Conservation (phyloP, 164 flowering plant genomes). For the Nelumbo lutea region DNA sequence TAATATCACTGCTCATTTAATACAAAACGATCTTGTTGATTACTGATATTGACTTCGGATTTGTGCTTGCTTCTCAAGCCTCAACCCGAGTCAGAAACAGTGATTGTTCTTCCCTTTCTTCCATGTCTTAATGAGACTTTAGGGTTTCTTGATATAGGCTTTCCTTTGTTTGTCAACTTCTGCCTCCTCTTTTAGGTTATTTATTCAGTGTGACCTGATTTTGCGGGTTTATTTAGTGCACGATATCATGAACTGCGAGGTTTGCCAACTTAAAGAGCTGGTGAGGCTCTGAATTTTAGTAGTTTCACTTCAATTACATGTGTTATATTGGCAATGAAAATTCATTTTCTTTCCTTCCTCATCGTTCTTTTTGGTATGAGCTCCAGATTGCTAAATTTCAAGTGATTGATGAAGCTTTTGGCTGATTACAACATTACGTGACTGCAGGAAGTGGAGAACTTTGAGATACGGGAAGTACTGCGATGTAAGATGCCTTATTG, state of each 20-base stretch:
- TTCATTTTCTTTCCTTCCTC: not conserved
- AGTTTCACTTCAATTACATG: not conserved
- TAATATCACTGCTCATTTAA: too few species aligned
- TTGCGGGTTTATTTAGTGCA: conserved; percentile 8
- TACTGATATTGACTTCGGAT: too few species aligned
- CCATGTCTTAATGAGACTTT: not conserved
- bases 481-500: conserved; percentile 53
- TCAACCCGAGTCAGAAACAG: too few species aligned
- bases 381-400: not conserved
- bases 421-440: not conserved
- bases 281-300: conserved; percentile 24
- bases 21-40: too few species aligned
- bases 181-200: conserved; percentile 10
- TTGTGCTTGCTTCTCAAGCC: too few species aligned
- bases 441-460: conserved; percentile 81
- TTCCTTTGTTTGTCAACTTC: not conserved
- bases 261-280: conserved; percentile 86
- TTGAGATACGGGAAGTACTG: conserved; percentile 85
- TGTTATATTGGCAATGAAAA: not conserved
- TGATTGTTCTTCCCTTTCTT: too few species aligned
- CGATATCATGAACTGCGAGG: conserved; percentile 78
- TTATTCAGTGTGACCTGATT: conserved; percentile 11
- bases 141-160: not conserved
- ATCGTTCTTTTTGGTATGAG: not conserved
- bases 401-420: not conserved